Evolutionary conservation across 129 eudicot species (phyloP).

Genomic region (sunflower (Helianthus annuus)): HanXRQr2.0-SUNRISE NC_035439.2:13329861-13330360

Average conservation of each 20-base stretch:
- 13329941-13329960: too few relatives aligned
- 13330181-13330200: conserved; percentile 34
- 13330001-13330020: too few relatives aligned
- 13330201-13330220: conserved; percentile 27
- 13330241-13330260: conserved; percentile 20
- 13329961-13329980: too few relatives aligned
- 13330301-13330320: not conserved
- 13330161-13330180: not conserved
- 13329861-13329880: too few relatives aligned
- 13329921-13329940: too few relatives aligned
- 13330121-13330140: conserved; percentile 69
- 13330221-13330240: conserved; percentile 23
- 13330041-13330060: too few relatives aligned
- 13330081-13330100: not conserved
- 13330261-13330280: conserved; percentile 11
- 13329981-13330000: too few relatives aligned
- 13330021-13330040: too few relatives aligned
- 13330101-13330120: conserved; percentile 29
- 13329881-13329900: too few relatives aligned
- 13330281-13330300: not conserved
- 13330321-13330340: not conserved
- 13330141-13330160: conserved; percentile 35
- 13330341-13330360: conserved; percentile 1
- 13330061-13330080: too few relatives aligned
- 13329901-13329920: too few relatives aligned